Conservation (phyloP, 306 rosid genomes). For the Quercus gilva region DNA sequence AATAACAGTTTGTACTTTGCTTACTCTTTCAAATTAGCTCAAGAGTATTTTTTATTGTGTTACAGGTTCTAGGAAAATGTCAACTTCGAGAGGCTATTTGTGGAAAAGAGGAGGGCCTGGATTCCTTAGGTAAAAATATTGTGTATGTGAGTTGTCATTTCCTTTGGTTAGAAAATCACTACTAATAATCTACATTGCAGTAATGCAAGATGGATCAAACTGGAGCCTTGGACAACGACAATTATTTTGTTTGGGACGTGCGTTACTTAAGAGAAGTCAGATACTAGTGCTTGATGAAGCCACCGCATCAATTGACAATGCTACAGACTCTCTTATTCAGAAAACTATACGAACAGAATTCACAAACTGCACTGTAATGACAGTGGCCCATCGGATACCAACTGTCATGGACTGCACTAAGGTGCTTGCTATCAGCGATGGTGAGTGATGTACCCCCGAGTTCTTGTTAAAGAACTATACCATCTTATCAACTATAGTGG, state of each 20-base stretch:
- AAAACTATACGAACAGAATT: too few species aligned
- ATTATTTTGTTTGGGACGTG: constrained; percentile 27
- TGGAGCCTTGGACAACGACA: constrained; percentile 38
- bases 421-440: constrained; percentile 28
- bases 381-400: constrained; percentile 34
- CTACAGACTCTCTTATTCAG: background rate
- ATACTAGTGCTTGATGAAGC: background rate
- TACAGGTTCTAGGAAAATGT: constrained; percentile 28
- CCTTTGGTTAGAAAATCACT: background rate
- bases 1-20: background rate
- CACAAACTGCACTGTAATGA: constrained; percentile 25
- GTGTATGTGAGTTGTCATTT: background rate
- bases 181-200: constrained; percentile 2
- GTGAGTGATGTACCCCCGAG: background rate
- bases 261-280: background rate
- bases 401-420: constrained; percentile 34
- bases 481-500: background rate
- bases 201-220: constrained; percentile 29
- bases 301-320: background rate
- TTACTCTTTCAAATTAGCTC: background rate
- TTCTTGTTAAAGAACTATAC: background rate
- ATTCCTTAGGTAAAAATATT: constrained; percentile 24
- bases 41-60: background rate
- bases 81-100: constrained; percentile 22
- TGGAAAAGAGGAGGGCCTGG: constrained; percentile 24